Evolutionary conservation across 2,329 filamentous ascomycete species (phyloP).

Genomic region (Fusarium nurragi): DNA sequence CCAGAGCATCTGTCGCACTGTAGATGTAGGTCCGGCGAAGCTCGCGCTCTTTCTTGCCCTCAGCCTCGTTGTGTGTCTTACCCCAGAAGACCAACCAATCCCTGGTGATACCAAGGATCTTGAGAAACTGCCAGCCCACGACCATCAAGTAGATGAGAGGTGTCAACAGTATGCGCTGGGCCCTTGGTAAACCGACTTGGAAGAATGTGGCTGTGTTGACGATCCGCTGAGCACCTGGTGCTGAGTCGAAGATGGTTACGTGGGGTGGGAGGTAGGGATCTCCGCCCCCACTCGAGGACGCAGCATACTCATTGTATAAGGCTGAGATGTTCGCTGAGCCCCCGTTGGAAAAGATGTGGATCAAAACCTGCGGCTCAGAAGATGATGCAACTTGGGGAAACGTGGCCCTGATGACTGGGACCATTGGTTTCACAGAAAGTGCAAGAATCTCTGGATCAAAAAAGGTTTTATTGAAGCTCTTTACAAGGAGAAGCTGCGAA

Average conservation of each 20-base stretch:
- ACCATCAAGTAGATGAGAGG: constrained; percentile 3
- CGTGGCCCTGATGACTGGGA: background rate
- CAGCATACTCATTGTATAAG: constrained; percentile 2
- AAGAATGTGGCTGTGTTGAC: background rate
- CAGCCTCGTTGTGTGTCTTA: constrained; percentile 7
- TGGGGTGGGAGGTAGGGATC: constrained; percentile 5
- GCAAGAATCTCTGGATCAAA: background rate
- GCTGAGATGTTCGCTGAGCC: constrained; percentile 9
- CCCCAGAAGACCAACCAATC: constrained; percentile 16
- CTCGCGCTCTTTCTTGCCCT: constrained; percentile 6
- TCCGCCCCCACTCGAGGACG: background rate
- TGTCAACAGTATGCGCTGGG: background rate
- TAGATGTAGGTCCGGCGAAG: constrained; percentile 22
- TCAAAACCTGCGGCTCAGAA: background rate
- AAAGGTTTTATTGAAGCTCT: constrained; percentile 9
- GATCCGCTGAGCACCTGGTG: background rate
- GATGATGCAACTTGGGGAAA: background rate
- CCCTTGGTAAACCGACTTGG: background rate
- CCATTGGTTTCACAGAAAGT: background rate
- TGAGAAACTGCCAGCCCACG: background rate
- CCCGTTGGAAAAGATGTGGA: constrained; percentile 21
- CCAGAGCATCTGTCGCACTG: constrained; percentile 9
- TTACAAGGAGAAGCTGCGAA: constrained; percentile 3
- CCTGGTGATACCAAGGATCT: background rate
- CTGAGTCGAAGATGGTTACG: constrained; percentile 18